Conservation (phyloP, 225 moss, liverwort and hornwort species). For the Physcomitrium patens region DNA sequence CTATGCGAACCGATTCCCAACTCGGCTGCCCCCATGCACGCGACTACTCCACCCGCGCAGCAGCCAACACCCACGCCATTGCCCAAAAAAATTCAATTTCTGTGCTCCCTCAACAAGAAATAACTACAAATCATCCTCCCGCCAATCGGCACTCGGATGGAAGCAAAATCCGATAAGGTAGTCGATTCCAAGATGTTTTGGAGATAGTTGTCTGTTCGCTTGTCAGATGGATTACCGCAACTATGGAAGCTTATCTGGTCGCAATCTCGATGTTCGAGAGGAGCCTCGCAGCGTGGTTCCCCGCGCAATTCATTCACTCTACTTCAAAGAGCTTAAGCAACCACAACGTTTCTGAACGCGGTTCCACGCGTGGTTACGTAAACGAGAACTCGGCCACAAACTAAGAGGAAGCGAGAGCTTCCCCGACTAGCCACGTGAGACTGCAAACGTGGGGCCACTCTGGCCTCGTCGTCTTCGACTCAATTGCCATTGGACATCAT, state of each 20-base stretch:
- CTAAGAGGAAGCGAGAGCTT: slow-evolving; percentile 33
- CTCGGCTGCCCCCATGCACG: slow-evolving; percentile 3
- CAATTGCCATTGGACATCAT: slow-evolving; percentile 1
- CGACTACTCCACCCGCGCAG: slow-evolving; percentile 35
- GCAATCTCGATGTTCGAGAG: slow-evolving; percentile 38
- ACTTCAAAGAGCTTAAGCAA: too few relatives aligned
- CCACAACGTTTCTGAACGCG: not conserved
- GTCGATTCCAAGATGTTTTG: not conserved
- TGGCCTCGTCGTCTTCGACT: slow-evolving; percentile 11
- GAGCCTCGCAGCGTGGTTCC: not conserved
- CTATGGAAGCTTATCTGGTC: slow-evolving; percentile 46
- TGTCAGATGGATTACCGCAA: slow-evolving; percentile 21
- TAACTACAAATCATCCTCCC: not conserved
- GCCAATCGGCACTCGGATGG: not conserved
- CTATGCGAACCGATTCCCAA: not conserved
- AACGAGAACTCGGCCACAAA: slow-evolving; percentile 30
- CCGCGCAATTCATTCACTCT: slow-evolving; percentile 12
- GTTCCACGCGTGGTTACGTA: slow-evolving; percentile 11
- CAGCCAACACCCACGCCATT: slow-evolving; percentile 27
- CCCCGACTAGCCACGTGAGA: slow-evolving; percentile 34
- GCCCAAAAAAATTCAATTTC: not conserved
- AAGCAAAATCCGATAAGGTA: slow-evolving; percentile 5
- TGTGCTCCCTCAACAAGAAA: not conserved
- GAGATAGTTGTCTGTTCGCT: slow-evolving; percentile 23
- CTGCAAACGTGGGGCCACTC: slow-evolving; percentile 39